Evolutionary conservation across 1,284 basidiomycete genomes (phyloP).

Genomic region (Psilocybe mexicana): DNA sequence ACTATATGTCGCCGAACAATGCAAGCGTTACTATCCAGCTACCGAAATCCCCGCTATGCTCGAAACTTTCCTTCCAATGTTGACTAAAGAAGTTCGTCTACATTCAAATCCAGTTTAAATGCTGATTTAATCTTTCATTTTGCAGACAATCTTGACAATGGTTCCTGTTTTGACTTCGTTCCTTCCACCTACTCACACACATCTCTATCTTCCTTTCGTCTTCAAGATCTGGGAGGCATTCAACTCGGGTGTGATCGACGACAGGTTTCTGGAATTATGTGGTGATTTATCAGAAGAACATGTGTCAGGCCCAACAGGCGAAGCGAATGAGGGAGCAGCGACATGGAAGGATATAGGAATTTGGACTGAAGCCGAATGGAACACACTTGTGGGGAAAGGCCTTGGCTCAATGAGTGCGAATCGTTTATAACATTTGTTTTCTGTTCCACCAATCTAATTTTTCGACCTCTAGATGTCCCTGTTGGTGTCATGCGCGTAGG

Average conservation of each 20-base stretch:
- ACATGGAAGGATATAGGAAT: slow-evolving; percentile 84
- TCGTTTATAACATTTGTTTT: slow-evolving; percentile 2
- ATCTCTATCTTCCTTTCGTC: slow-evolving; percentile 70
- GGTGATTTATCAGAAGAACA: slow-evolving; percentile 80
- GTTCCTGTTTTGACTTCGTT: slow-evolving; percentile 76
- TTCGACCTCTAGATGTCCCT: slow-evolving; percentile 57
- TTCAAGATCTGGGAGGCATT: slow-evolving; percentile 88
- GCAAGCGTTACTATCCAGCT: slow-evolving; percentile 69
- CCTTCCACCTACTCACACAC: slow-evolving; percentile 67
- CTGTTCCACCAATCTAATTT: slow-evolving; percentile 5
- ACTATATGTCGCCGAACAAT: slow-evolving; percentile 71
- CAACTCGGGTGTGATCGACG: slow-evolving; percentile 80
- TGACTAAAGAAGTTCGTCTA: slow-evolving; percentile 61
- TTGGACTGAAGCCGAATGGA: slow-evolving; percentile 87
- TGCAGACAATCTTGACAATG: slow-evolving; percentile 64
- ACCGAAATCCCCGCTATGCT: slow-evolving; percentile 74
- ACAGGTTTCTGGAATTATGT: slow-evolving; percentile 82
- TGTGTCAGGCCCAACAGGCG: slow-evolving; percentile 58
- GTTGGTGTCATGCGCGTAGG: slow-evolving; percentile 66
- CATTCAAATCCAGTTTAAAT: slow-evolving; percentile 6
- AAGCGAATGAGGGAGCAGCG: slow-evolving; percentile 54
- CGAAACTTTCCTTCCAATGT: slow-evolving; percentile 64
- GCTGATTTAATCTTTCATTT: background rate
- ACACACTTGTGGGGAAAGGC: slow-evolving; percentile 84
- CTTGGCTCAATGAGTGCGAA: slow-evolving; percentile 84